Conservation (phyloP, 1,139 yeast genomes). For the Scheffersomyces illinoinensis region DNA sequence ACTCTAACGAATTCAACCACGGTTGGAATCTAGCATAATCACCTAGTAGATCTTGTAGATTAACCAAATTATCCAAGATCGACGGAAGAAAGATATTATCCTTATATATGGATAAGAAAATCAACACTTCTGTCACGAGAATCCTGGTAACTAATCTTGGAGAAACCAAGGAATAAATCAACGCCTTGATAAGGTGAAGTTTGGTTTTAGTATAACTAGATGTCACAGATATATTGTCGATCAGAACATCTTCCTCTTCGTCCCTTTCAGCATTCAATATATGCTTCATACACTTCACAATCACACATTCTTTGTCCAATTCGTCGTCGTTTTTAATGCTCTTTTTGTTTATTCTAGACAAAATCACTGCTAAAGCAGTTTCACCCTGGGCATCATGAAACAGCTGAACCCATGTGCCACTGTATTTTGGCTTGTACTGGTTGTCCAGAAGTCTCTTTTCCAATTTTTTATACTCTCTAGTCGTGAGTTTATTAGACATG, state of each 20-base stretch:
- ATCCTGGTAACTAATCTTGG: conserved; percentile 45
- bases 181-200: conserved; percentile 34
- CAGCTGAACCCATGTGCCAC: conserved; percentile 28
- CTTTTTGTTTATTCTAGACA: conserved; percentile 41
- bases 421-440: conserved; percentile 17
- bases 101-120: conserved; percentile 33
- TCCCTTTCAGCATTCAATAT: conserved; percentile 26
- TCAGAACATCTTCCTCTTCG: conserved; percentile 16
- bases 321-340: conserved; percentile 48
- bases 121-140: conserved; percentile 44
- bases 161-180: conserved; percentile 39
- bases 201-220: conserved; percentile 20
- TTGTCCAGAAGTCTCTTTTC: conserved; percentile 33
- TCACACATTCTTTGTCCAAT: conserved; percentile 41
- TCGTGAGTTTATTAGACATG: conserved; percentile 34
- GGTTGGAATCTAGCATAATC: conserved; percentile 42
- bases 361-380: conserved; percentile 43
- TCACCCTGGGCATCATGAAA: conserved; percentile 47
- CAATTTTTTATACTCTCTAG: conserved; percentile 37
- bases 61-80: conserved; percentile 34
- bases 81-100: conserved; percentile 25
- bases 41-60: conserved; percentile 37
- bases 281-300: conserved; percentile 40
- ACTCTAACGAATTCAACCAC: conserved; percentile 42
- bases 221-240: conserved; percentile 7